Evolutionary conservation across 169 alveolate genomes (phyloP).

Genomic region (Plasmodium yoelii): DNA sequence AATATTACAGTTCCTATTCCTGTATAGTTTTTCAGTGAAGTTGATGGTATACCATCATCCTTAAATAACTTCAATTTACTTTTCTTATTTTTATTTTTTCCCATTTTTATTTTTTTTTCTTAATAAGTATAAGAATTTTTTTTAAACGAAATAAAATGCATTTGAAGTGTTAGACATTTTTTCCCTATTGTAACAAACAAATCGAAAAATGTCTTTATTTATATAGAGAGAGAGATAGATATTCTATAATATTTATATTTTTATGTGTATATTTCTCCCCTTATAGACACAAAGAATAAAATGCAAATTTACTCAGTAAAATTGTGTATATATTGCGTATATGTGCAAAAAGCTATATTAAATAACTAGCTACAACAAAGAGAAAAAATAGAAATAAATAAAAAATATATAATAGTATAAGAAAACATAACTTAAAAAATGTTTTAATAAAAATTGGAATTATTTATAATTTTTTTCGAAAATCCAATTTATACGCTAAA

Average conservation of each 20-base stretch:
- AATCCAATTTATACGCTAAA: too few species aligned
- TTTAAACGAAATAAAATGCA: background rate
- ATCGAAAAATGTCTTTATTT: too few species aligned
- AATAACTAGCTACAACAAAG: background rate
- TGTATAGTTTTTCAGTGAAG: slow-evolving; percentile 32
- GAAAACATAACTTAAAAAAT: slow-evolving; percentile 1
- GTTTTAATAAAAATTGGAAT: background rate
- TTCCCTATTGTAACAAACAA: too few species aligned
- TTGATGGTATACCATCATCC: slow-evolving; percentile 47
- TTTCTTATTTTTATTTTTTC: slow-evolving; percentile 11
- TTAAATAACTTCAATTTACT: slow-evolving; percentile 25
- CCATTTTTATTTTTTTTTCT: slow-evolving; percentile 17
- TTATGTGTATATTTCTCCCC: background rate
- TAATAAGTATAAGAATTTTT: background rate
- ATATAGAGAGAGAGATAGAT: too few species aligned
- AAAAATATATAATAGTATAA: background rate
- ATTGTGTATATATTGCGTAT: background rate
- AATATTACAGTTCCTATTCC: slow-evolving; percentile 64
- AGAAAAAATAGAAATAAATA: background rate
- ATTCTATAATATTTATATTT: too few species aligned
- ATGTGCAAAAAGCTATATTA: background rate
- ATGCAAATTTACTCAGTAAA: background rate
- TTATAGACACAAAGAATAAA: background rate
- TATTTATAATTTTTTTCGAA: too few species aligned
- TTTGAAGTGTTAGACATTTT: background rate